Percentiles rank a stretch among this genome's conserved stretches.
Conservation (phyloP, 768 basidiomycete species). For the Fistulinella prunicolor region DNA sequence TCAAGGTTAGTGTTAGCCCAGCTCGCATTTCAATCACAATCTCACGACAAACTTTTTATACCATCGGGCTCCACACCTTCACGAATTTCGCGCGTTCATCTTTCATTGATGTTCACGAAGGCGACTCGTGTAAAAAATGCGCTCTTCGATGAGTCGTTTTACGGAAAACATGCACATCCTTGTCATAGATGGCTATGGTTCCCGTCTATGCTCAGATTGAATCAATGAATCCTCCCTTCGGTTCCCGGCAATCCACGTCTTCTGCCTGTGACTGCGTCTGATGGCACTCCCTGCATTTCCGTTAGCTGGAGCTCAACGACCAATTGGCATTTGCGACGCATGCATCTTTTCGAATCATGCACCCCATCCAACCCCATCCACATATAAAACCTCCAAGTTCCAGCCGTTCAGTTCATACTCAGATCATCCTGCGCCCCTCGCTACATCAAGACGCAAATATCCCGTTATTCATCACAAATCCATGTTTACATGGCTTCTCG, state of each 20-base stretch:
- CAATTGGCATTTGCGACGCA: constrained; percentile 4
- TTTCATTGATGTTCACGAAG: constrained; percentile 20
- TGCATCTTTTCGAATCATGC: neutral
- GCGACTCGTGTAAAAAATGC: constrained; percentile 22
- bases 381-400: constrained; percentile 15
- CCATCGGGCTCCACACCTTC: too few species aligned
- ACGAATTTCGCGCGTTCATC: neutral
- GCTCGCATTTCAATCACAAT: constrained; percentile 13
- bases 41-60: neutral
- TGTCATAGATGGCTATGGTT: too few species aligned
- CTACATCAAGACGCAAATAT: constrained; percentile 10
- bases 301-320: constrained; percentile 6
- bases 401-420: constrained; percentile 1
- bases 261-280: constrained; percentile 7
- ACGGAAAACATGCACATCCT: constrained; percentile 13
- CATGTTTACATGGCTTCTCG: constrained; percentile 39
- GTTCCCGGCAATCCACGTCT: constrained; percentile 1
- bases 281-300: constrained; percentile 21
- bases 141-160: constrained; percentile 4
- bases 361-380: constrained; percentile 5
- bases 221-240: neutral
- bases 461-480: constrained; percentile 9
- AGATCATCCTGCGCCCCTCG: constrained; percentile 8
- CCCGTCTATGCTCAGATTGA: too few species aligned
- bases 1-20: constrained; percentile 16